phyloP scores from a whole-genome alignment of 306 rosid species.

The Cucumis cinereus region DNA sequence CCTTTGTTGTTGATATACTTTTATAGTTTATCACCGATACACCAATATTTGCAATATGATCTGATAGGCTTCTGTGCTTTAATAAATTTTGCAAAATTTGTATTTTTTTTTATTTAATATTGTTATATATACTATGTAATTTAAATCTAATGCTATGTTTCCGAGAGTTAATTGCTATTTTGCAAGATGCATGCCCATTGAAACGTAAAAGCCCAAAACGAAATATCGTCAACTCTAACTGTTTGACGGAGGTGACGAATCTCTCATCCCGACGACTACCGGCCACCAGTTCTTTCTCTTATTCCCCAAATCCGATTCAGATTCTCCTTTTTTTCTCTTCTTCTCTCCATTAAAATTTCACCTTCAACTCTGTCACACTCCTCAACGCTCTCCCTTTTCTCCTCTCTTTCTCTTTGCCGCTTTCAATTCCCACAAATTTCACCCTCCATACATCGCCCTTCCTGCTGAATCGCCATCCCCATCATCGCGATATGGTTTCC shows the following conservation, averaged over 20 bases:
- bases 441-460: conserved; percentile 10
- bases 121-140: too few relatives aligned
- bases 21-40: too few relatives aligned
- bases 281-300: conserved; percentile 3
- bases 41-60: too few relatives aligned
- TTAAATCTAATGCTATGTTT: too few relatives aligned
- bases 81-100: too few relatives aligned
- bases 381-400: too few relatives aligned
- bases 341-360: background rate
- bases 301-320: conserved; percentile 1
- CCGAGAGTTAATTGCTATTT: too few relatives aligned
- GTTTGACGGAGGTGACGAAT: background rate
- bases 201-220: background rate
- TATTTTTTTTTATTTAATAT: too few relatives aligned
- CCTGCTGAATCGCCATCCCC: conserved; percentile 18
- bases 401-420: background rate
- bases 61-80: too few relatives aligned
- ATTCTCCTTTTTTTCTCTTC: background rate
- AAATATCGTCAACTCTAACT: background rate
- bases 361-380: background rate
- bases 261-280: background rate
- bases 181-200: background rate
- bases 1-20: too few relatives aligned
- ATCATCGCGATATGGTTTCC: conserved; percentile 45
- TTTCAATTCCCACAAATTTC: background rate